Evolutionary conservation across 2,329 filamentous ascomycete species (phyloP), one percentile per base, ranked within the genome.

Genomic region (Hypoxylon sp.): DNA sequence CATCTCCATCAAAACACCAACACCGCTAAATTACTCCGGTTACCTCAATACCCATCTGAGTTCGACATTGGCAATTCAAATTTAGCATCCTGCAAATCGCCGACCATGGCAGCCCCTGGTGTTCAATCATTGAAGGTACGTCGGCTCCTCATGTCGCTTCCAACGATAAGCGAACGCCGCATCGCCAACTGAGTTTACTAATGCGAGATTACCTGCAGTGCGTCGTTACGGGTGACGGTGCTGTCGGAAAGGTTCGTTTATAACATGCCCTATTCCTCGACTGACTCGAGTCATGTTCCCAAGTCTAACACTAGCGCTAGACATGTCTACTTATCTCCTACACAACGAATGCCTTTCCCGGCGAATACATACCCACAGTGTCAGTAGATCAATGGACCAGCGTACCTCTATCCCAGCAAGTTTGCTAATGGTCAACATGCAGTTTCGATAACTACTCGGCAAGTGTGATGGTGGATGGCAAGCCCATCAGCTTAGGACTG

Each of bases 371-470:
- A 77, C 96, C 96, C 74, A 99, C 96, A 77, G 96, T 99, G 92
- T 96, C 85, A 82, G 91, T 86, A 49, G 35, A 30, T 50, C 25
- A 3, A 53, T 35, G 31, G 17, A 57, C 54, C 40, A 59, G 50
- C 35, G 30, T 57, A 7, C 53, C 31, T 20, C 17, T 71, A 48
- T 51, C 64, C 46, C 13, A 44, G 35, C 22, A 58, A 60, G 59
- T 48, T 61, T 64, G 61, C 68, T 73, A 59, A 74, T 66, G 51
- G 73, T 62, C 48, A 17, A 51, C 54, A 48, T 68, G 25, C 75
- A 97, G 94, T 72, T 98, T 98, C 83, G 95, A 98, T 81, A 99
- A 99, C 85, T 98, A 98, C 86, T 97, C 95, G 40, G 96, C 96
- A 73, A 97, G 94, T 85, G 96, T 99, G 62, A 98, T 98, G 93